A percentile compares a stretch with the other conserved stretches of the same genome.
Evolutionary conservation across 495 filamentous ascomycete species (phyloP).

Genomic region (Tetracladium setigerum): DNA sequence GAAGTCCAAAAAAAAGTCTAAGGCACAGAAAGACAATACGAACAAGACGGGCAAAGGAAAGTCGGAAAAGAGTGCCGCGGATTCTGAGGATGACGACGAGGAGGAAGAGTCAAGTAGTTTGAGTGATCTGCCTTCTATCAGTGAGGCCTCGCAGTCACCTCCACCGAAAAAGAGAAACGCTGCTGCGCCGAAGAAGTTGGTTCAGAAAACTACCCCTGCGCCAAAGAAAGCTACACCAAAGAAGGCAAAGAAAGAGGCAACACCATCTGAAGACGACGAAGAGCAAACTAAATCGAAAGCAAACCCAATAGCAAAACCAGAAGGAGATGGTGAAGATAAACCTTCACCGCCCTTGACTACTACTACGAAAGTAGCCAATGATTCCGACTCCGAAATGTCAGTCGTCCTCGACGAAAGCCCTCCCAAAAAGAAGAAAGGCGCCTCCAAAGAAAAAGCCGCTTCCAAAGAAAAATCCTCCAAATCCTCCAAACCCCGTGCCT

Average conservation of each 20-base stretch:
- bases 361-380: slow-evolving; percentile 28
- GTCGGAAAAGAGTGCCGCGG: slow-evolving; percentile 1
- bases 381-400: slow-evolving; percentile 76
- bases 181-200: neutral
- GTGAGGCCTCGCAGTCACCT: neutral
- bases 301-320: neutral
- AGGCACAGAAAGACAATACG: slow-evolving; percentile 10
- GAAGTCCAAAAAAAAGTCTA: slow-evolving; percentile 23
- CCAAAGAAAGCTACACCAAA: slow-evolving; percentile 3
- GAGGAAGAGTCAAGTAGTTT: neutral
- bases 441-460: slow-evolving; percentile 24
- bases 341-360: slow-evolving; percentile 19
- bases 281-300: neutral
- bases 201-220: neutral
- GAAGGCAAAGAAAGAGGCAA: slow-evolving; percentile 18
- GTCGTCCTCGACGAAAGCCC: slow-evolving; percentile 66
- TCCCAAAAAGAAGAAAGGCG: slow-evolving; percentile 31
- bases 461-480: slow-evolving; percentile 19
- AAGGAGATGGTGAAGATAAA: slow-evolving; percentile 9
- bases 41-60: slow-evolving; percentile 6
- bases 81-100: neutral
- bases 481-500: neutral
- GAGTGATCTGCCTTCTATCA: neutral
- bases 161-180: slow-evolving; percentile 1
- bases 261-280: slow-evolving; percentile 20